phyloP scores from a whole-genome alignment of 2,329 filamentous ascomycete genomes.

The Metarhizium rileyi region DNA sequence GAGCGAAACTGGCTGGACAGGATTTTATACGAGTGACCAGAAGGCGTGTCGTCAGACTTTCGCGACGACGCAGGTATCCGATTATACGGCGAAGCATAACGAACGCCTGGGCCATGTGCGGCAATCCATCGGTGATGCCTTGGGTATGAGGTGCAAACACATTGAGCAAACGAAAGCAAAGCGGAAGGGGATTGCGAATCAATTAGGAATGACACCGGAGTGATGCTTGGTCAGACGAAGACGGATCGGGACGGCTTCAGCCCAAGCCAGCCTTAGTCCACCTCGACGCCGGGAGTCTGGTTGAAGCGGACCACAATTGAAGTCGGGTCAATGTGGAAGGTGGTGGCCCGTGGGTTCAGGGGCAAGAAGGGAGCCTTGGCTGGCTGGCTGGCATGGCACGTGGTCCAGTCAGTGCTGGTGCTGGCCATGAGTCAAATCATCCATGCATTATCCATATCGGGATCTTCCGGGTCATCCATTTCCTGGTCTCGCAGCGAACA shows the following conservation, averaged over 20 bases:
- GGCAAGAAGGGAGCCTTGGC: no score
- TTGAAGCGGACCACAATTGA: no score
- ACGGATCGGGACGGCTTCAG: slow-evolving; percentile 3
- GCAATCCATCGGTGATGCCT: background rate
- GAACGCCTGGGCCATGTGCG: background rate
- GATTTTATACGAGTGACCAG: background rate
- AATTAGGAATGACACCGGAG: background rate
- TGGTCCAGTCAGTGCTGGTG: no score
- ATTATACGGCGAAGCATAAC: background rate
- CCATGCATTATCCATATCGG: background rate
- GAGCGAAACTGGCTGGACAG: background rate
- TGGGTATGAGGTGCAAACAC: background rate
- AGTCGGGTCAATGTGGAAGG: no score
- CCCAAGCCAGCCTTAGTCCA: no score
- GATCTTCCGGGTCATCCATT: background rate
- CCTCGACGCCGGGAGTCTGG: no score
- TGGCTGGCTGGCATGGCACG: no score
- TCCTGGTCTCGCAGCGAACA: no score
- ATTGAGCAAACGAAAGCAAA: background rate
- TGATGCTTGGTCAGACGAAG: slow-evolving; percentile 4
- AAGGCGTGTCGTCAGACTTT: background rate
- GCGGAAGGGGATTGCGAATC: background rate
- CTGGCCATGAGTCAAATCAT: no score
- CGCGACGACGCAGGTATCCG: background rate
- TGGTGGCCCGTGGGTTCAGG: no score